Conservation (phyloP, 441 rosid species). For the Erysimum pusillum region DNA sequence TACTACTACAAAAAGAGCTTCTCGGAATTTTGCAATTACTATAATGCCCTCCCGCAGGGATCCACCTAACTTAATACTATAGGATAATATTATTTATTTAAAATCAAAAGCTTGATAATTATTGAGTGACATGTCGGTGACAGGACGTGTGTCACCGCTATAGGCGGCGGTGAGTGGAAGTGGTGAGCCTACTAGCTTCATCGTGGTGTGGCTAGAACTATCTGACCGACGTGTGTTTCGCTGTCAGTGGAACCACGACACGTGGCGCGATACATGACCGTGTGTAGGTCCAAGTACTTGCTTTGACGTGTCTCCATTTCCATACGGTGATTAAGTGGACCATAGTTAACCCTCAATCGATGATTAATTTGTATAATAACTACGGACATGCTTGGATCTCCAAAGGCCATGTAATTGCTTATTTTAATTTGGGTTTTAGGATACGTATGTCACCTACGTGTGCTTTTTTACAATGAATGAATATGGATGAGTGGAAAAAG, state of each 20-base stretch:
- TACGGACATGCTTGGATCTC: conserved; percentile 31
- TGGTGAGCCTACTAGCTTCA: conserved; percentile 21
- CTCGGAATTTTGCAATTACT: background rate
- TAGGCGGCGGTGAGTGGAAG: conserved; percentile 32
- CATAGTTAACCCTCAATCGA: background rate
- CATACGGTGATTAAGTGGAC: background rate
- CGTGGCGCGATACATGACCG: conserved; percentile 8
- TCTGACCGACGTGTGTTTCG: conserved; percentile 39
- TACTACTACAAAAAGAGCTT: background rate
- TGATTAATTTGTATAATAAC: background rate
- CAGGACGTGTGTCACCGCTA: conserved; percentile 35
- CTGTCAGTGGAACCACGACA: conserved; percentile 13
- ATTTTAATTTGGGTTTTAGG: background rate
- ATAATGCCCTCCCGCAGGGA: conserved; percentile 38
- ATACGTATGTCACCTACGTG: conserved; percentile 38
- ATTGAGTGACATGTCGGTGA: conserved; percentile 45
- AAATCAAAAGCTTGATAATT: background rate
- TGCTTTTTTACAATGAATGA: conserved; percentile 29
- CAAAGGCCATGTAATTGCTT: conserved; percentile 13
- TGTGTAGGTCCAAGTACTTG: background rate
- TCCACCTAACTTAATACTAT: conserved; percentile 22
- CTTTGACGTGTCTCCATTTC: conserved; percentile 19
- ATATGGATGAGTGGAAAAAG: conserved; percentile 28
- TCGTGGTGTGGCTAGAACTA: conserved; percentile 6
- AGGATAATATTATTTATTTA: conserved; percentile 25